Conservation (phyloP, 2,329 filamentous ascomycete genomes). For the Erysiphe pulchra region DNA sequence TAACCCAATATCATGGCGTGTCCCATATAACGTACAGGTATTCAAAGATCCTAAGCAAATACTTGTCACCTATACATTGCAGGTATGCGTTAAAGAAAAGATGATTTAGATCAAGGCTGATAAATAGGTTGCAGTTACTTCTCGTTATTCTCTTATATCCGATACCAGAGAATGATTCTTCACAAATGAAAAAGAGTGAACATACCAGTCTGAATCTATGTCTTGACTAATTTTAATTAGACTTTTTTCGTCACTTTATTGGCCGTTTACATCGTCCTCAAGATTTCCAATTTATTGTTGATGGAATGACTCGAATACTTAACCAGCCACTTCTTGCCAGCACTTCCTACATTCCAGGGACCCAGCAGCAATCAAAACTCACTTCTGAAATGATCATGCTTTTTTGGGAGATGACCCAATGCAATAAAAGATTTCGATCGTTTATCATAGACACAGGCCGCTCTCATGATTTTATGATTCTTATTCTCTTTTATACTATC, state of each 20-base stretch:
- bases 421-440: slow-evolving; percentile 87
- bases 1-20: slow-evolving; percentile 78
- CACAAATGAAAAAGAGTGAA: slow-evolving; percentile 39
- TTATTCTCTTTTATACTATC: slow-evolving; percentile 78
- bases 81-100: slow-evolving; percentile 5
- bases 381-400: slow-evolving; percentile 90
- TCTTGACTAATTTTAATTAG: slow-evolving; percentile 2
- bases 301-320: slow-evolving; percentile 77
- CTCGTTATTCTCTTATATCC: slow-evolving; percentile 67
- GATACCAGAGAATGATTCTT: slow-evolving; percentile 48
- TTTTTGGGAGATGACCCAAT: slow-evolving; percentile 92
- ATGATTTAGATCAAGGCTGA: background rate
- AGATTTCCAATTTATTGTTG: slow-evolving; percentile 92
- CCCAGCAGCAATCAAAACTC: slow-evolving; percentile 54
- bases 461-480: slow-evolving; percentile 74
- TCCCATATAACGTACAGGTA: slow-evolving; percentile 79
- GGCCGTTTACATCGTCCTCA: slow-evolving; percentile 70
- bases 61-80: slow-evolving; percentile 73
- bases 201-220: background rate
- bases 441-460: slow-evolving; percentile 93
- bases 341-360: slow-evolving; percentile 65
- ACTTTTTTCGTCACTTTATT: slow-evolving; percentile 70
- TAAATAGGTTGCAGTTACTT: slow-evolving; percentile 32
- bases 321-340: slow-evolving; percentile 83
- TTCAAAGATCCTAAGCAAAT: slow-evolving; percentile 80